Evolutionary conservation across 495 filamentous ascomycete species (phyloP).

Genomic region (Pyrenopolyporus hunteri): DNA sequence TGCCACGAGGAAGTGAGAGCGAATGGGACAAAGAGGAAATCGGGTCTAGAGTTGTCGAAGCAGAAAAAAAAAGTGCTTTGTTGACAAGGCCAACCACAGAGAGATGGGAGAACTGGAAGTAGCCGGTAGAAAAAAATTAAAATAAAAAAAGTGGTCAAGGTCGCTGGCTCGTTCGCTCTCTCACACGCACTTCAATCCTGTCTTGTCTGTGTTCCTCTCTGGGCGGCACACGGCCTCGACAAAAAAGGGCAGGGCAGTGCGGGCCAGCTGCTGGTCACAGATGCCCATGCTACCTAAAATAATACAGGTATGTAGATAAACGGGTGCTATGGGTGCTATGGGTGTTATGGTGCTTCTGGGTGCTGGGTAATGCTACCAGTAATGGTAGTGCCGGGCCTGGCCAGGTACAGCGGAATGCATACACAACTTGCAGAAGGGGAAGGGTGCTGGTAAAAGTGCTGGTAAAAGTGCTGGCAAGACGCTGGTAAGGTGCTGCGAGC

Average conservation of each 20-base stretch:
- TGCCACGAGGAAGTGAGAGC: constrained; percentile 39
- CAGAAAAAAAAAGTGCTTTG: constrained; percentile 36
- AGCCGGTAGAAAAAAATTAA: constrained; percentile 34
- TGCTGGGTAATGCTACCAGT: not conserved
- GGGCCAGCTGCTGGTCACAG: constrained; percentile 44
- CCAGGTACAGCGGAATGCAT: not conserved
- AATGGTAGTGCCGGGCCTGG: not conserved
- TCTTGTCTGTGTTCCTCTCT: constrained; percentile 31
- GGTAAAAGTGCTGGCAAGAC: too few species aligned
- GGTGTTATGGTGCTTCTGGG: not conserved
- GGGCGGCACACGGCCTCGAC: constrained; percentile 29
- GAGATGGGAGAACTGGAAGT: constrained; percentile 38
- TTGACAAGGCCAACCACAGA: constrained; percentile 42
- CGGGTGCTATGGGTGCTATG: constrained; percentile 23
- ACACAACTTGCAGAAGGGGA: too few species aligned
- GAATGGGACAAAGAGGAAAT: constrained; percentile 40
- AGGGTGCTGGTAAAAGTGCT: too few species aligned
- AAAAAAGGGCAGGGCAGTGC: constrained; percentile 46
- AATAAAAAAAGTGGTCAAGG: constrained; percentile 39
- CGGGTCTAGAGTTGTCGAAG: constrained; percentile 29
- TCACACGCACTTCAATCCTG: constrained; percentile 22
- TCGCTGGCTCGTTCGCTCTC: constrained; percentile 36
- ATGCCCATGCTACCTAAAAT: constrained; percentile 45
- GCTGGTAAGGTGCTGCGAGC: constrained; percentile 24
- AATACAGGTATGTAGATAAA: constrained; percentile 26